Percentiles rank a stretch among this genome's conserved stretches.
These are phyloP conservation scores for Xylaria cubensis DNA, from an alignment of 495 filamentous ascomycete genomes.

Conservation along the genomic window DNA sequence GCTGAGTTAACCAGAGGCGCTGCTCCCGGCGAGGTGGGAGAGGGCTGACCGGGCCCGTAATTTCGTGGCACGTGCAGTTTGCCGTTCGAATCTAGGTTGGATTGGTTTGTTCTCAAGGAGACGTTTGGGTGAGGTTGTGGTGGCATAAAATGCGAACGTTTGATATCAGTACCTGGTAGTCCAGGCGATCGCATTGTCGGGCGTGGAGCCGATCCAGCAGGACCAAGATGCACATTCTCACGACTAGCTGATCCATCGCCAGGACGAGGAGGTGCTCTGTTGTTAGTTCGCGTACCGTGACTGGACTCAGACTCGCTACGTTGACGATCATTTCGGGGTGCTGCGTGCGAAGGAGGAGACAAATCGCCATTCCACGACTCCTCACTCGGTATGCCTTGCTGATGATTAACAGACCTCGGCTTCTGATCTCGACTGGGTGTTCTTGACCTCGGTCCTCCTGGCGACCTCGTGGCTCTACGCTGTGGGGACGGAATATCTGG, in stretches of 20 bases:
- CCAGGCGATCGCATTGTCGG: constrained; percentile 52
- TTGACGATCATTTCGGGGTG: constrained; percentile 53
- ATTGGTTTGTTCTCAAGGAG: constrained; percentile 34
- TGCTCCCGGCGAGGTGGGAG: constrained; percentile 54
- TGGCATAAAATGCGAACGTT: constrained; percentile 52
- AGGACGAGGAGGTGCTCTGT: constrained; percentile 47
- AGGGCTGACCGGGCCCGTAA: constrained; percentile 48
- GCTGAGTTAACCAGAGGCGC: constrained; percentile 62
- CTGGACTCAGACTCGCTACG: constrained; percentile 68
- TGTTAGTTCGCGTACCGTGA: constrained; percentile 58
- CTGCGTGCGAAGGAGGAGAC: constrained; percentile 37
- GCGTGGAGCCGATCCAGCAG: constrained; percentile 35
- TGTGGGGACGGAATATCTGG: constrained; percentile 34
- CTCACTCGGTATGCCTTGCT: constrained; percentile 48
- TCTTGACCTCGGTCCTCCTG: constrained; percentile 38
- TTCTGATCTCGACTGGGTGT: constrained; percentile 55
- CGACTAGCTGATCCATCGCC: constrained; percentile 47
- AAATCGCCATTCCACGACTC: constrained; percentile 39
- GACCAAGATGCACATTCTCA: constrained; percentile 37
- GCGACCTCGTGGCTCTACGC: constrained; percentile 41
- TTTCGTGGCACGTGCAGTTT: constrained; percentile 43
- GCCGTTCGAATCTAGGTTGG: constrained; percentile 33
- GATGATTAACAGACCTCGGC: constrained; percentile 50
- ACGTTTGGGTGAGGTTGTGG: constrained; percentile 55
- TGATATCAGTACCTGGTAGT: constrained; percentile 51